Percentiles rank a stretch among this genome's conserved stretches.
Conservation (phyloP, 140 eudicot genomes). For the Anethum foeniculum region DNA sequence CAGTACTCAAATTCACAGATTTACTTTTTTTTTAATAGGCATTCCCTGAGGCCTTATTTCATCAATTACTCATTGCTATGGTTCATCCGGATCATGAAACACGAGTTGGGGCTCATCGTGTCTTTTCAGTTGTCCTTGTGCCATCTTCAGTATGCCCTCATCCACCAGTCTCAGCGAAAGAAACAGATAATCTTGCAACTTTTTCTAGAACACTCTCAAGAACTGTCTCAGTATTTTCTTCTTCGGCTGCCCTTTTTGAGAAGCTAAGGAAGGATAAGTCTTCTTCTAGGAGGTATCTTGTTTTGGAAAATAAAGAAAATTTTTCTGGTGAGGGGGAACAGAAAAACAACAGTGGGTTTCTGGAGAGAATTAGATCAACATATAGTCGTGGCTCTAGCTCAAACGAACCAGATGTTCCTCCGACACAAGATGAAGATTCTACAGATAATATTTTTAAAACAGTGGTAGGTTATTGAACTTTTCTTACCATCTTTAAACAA, state of each 20-base stretch:
- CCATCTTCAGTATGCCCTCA: conserved; percentile 86
- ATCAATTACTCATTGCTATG: conserved; percentile 95
- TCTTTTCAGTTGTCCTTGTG: conserved; percentile 93
- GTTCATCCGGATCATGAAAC: conserved; percentile 88
- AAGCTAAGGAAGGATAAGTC: conserved; percentile 59
- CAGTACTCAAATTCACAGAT: conserved; percentile 5
- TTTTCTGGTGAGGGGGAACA: conserved; percentile 26
- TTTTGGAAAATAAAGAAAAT: conserved; percentile 26
- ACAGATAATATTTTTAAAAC: conserved; percentile 33
- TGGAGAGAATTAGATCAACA: conserved; percentile 61
- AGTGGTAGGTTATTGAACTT: conserved; percentile 40
- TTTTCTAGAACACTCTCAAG: conserved; percentile 74
- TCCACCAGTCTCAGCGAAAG: conserved; percentile 20
- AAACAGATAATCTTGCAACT: conserved; percentile 37
- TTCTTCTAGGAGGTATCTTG: conserved; percentile 27
- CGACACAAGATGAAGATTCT: conserved; percentile 32
- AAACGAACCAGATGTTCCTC: conserved; percentile 20
- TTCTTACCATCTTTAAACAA: not conserved
- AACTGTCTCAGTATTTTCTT: conserved; percentile 92
- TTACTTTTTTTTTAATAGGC: conserved; percentile 36
- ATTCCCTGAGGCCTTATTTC: conserved; percentile 95
- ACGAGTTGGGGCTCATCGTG: conserved; percentile 82
- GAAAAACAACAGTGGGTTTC: conserved; percentile 38
- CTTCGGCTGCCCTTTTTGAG: conserved; percentile 94
- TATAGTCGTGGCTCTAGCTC: conserved; percentile 67